Percentiles rank a stretch among this genome's conserved stretches.
Conservation (phyloP, 1,284 basidiomycete genomes). For the Cryptococcus wingfieldii region DNA sequence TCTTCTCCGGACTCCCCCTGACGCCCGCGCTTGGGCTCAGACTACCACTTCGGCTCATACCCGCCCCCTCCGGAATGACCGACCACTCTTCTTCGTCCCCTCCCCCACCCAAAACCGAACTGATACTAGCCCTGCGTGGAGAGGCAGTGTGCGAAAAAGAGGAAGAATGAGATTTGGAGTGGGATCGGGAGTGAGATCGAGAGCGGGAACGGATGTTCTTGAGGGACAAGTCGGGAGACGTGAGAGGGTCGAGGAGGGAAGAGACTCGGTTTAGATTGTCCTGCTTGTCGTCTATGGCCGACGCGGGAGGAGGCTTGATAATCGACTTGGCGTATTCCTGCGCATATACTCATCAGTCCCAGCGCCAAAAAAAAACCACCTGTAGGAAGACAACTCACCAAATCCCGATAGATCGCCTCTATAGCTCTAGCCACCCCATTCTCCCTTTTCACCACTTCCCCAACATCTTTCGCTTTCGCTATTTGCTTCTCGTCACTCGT, state of each 20-base stretch:
- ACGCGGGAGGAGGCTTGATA: slow-evolving; percentile 56
- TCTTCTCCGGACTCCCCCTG: no score
- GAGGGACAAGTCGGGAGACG: slow-evolving; percentile 5
- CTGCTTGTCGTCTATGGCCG: slow-evolving; percentile 2
- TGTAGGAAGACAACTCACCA: slow-evolving; percentile 43
- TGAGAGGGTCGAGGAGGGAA: slow-evolving; percentile 17
- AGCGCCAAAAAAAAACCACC: background rate
- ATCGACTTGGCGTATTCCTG: slow-evolving; percentile 74
- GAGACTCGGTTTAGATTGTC: slow-evolving; percentile 21
- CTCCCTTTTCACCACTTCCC: slow-evolving; percentile 79
- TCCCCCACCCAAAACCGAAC: no score
- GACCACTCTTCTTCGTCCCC: slow-evolving; percentile 16
- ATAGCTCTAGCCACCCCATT: slow-evolving; percentile 82
- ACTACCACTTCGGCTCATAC: slow-evolving; percentile 5
- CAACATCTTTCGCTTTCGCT: slow-evolving; percentile 71
- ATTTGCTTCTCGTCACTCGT: slow-evolving; percentile 86
- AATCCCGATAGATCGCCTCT: slow-evolving; percentile 84
- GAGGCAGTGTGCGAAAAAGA: background rate
- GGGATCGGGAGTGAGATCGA: slow-evolving; percentile 10
- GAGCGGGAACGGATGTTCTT: background rate
- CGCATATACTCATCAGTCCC: background rate
- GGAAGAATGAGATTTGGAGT: background rate
- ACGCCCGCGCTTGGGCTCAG: background rate
- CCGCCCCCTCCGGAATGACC: slow-evolving; percentile 8
- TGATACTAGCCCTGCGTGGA: background rate